Evolutionary conservation across 176 grass and related monocot genomes (phyloP).

Genomic region (Panicum miliaceum): DNA sequence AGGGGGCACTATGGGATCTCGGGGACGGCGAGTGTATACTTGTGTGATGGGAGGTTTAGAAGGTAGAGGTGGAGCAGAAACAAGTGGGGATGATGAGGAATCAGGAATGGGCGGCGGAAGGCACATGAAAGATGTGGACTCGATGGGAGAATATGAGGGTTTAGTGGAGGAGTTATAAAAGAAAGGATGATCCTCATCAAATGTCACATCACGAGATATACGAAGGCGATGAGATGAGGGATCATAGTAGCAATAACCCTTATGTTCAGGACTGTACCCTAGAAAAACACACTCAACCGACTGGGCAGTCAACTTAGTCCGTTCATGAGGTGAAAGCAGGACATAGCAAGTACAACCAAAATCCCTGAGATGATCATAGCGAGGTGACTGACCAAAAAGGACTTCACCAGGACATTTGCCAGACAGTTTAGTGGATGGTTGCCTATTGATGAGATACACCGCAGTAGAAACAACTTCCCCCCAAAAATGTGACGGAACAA

Average conservation of each 20-base stretch:
- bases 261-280: background rate
- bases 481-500: background rate
- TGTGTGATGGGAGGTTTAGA: background rate
- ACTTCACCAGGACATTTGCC: background rate
- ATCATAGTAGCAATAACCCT: background rate
- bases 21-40: background rate
- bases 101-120: too few relatives aligned
- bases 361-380: background rate
- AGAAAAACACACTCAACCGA: background rate
- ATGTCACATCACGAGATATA: background rate
- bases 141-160: background rate
- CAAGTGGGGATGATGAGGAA: too few relatives aligned
- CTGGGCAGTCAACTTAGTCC: background rate
- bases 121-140: background rate
- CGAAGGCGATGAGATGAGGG: background rate
- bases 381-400: background rate
- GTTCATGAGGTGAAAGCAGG: background rate
- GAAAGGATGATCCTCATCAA: background rate
- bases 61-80: too few relatives aligned
- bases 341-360: background rate
- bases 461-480: background rate
- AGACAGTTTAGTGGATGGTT: background rate
- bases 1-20: background rate
- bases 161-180: background rate
- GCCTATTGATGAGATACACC: background rate